Evolutionary conservation across 352 stramenopile genomes (phyloP).

Genomic region (Globisporangium paroecandrum): DNA sequence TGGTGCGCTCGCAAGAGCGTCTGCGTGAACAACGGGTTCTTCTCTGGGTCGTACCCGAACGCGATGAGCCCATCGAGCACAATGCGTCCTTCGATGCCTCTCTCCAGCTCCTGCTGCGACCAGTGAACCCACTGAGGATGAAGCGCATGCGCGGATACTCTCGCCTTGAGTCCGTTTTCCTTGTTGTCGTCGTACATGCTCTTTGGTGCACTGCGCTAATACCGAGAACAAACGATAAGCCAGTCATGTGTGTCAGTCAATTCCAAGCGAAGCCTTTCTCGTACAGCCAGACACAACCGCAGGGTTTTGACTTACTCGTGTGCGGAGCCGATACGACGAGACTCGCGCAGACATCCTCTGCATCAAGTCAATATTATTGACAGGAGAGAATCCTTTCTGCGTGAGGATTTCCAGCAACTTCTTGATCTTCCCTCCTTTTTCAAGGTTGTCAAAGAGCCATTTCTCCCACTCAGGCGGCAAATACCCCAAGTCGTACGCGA

Average conservation of each 20-base stretch:
- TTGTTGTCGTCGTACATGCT: conserved; percentile 35
- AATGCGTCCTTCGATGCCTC: conserved; percentile 56
- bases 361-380: conserved; percentile 51
- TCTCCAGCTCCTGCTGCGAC: conserved; percentile 53
- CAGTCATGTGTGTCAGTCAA: not conserved
- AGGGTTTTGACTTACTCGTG: conserved; percentile 31
- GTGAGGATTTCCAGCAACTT: conserved; percentile 54
- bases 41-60: conserved; percentile 47
- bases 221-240: conserved; percentile 6
- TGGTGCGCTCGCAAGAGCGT: conserved; percentile 22
- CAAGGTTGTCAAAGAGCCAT: conserved; percentile 66
- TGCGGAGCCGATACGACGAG: conserved; percentile 45
- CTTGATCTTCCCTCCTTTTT: conserved; percentile 34
- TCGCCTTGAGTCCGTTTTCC: conserved; percentile 8
- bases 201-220: conserved; percentile 34
- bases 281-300: not conserved
- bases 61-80: conserved; percentile 50
- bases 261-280: not conserved
- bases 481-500: conserved; percentile 47
- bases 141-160: conserved; percentile 23
- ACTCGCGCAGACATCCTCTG: conserved; percentile 53
- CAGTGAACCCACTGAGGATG: conserved; percentile 65
- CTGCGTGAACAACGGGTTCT: conserved; percentile 56
- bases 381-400: conserved; percentile 60
- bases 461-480: conserved; percentile 48